Evolutionary conservation across 257 asterid genomes (phyloP), one percentile per base, ranked within the genome.

Genomic region (Galeopsis tetrahit): DNA sequence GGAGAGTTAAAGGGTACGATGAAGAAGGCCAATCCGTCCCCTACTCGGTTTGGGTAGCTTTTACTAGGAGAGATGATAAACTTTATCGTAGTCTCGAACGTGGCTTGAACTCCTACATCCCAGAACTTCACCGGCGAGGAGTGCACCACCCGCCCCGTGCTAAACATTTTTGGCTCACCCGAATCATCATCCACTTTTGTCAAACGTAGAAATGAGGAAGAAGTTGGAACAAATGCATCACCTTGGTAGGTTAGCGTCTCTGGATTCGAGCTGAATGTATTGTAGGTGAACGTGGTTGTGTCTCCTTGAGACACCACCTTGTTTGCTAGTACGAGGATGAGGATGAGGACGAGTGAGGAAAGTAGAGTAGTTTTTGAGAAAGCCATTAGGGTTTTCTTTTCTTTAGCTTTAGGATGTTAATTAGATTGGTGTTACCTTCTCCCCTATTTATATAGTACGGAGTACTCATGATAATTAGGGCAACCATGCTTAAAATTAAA

Each of bases 21-120:
- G 66, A 56, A 69, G 74, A 69, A 69, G 43, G 33, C 36, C 4
- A 69, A 11, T 64, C 74, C 74, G 66, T 69, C 66, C 43, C 43
- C 74, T 4, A 51, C 2, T 1, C 28, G 38, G 39, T 0, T 8
- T 10, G 57, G 1, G 7, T 14, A 8, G 6, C 7, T 52, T 5
- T 0, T 3, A 39, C 8, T 21, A 5, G 53, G 53, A 0, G 1
- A 15, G 9, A 69, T 21, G 32, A 21, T 4, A 21, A 69, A 69
- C 7, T 3, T 17, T 2, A 69, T 5, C 66, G 31, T 21, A 13
- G 65, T 55, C 6, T 53, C 13, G 66, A 69, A 69, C 42, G n/a
- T 3, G 32, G 74, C 65, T 4, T 69, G 53, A 7, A 10, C 11
- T 3, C 13, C 35, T 6, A 0, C 31, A 1, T 39, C 64, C 4